Conservation (phyloP, 768 basidiomycete species). For the Russula griseocarnosa region DNA sequence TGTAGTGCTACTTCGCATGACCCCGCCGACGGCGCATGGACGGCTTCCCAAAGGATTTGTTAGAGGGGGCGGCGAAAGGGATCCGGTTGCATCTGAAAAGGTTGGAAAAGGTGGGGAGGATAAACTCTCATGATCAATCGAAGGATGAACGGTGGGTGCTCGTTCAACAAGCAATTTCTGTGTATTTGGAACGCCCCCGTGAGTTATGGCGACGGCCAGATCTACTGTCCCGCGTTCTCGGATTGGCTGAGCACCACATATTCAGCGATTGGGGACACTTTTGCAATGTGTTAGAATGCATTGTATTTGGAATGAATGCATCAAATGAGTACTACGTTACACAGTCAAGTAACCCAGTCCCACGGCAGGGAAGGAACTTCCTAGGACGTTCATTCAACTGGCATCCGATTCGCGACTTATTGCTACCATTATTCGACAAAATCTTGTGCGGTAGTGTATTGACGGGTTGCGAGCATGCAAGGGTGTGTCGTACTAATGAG, state of each 20-base stretch:
- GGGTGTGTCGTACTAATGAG: neutral
- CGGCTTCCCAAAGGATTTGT: constrained; percentile 44
- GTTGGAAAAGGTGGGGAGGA: constrained; percentile 59
- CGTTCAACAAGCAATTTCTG: neutral
- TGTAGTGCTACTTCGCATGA: constrained; percentile 44
- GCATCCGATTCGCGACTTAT: too few species aligned
- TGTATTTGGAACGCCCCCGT: neutral
- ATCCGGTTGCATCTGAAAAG: constrained; percentile 72
- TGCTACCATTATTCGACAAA: too few species aligned
- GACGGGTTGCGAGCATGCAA: neutral
- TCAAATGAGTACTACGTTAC: too few species aligned
- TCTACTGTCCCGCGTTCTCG: too few species aligned
- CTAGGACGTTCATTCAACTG: too few species aligned
- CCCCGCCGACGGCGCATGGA: constrained; percentile 26
- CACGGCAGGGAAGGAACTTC: too few species aligned
- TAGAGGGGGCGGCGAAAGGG: constrained; percentile 69
- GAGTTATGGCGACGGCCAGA: too few species aligned
- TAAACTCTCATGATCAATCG: constrained; percentile 48
- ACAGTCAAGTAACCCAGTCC: too few species aligned
- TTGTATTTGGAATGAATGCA: too few species aligned
- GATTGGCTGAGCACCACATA: neutral
- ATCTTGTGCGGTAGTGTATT: too few species aligned
- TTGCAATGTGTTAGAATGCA: too few species aligned
- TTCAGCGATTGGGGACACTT: neutral
- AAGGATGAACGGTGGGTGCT: constrained; percentile 49